Evolutionary conservation across 208 protist genomes (phyloP).

Genomic region (Phytomonas sp.): DNA sequence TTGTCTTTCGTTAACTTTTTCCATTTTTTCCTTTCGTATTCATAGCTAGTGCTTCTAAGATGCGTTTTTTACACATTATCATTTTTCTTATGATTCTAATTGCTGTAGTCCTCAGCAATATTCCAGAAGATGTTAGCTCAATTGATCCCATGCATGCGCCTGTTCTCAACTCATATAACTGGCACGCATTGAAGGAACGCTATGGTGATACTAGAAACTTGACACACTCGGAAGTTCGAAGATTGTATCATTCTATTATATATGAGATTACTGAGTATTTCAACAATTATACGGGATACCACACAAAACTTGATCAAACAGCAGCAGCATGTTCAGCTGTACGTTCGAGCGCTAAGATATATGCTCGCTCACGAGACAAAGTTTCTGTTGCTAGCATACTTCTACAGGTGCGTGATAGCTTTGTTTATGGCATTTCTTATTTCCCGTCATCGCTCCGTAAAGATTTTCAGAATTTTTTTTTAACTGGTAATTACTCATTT

Average conservation of each 20-base stretch:
- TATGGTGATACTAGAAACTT: slow-evolving; percentile 30
- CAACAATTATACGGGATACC: background rate
- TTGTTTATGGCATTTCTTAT: slow-evolving; percentile 41
- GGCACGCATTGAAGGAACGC: slow-evolving; percentile 16
- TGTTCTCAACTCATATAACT: slow-evolving; percentile 10
- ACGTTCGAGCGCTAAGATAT: slow-evolving; percentile 29
- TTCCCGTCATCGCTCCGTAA: slow-evolving; percentile 20
- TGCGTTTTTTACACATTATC: background rate
- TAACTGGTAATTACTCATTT: slow-evolving; percentile 18
- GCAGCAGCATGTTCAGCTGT: slow-evolving; percentile 34
- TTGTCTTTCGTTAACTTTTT: background rate
- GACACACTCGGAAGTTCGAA: slow-evolving; percentile 30
- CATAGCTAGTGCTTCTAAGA: background rate
- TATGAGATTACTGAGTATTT: slow-evolving; percentile 21
- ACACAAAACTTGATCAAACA: slow-evolving; percentile 8
- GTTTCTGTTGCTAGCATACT: slow-evolving; percentile 24
- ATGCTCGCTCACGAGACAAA: slow-evolving; percentile 46
- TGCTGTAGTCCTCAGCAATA: background rate
- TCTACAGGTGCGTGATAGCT: slow-evolving; percentile 56
- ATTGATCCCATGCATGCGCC: slow-evolving; percentile 13
- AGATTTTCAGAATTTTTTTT: slow-evolving; percentile 27
- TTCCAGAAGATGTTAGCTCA: slow-evolving; percentile 11
- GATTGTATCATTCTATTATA: slow-evolving; percentile 34
- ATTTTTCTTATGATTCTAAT: slow-evolving; percentile 9
- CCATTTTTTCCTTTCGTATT: background rate